Evolutionary conservation across 192 early-diverging fungal genomes (phyloP).

Genomic region (Phycomyces blakesleeanus): DNA sequence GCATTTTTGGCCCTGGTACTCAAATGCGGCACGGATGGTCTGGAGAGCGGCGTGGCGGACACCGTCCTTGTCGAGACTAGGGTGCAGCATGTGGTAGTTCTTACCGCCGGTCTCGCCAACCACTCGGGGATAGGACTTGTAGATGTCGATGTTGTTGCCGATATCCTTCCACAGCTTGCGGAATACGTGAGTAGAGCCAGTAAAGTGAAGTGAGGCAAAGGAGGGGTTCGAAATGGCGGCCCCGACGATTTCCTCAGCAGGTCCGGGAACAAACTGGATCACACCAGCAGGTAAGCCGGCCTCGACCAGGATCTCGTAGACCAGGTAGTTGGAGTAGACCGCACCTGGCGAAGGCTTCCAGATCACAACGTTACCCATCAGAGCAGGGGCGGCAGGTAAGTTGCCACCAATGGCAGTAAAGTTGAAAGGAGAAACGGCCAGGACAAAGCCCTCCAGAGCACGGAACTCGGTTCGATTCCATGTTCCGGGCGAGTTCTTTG

Average conservation of each 20-base stretch:
- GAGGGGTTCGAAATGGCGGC: conserved; percentile 80
- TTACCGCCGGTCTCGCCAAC: conserved; percentile 99
- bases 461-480: conserved; percentile 98
- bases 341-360: conserved; percentile 95
- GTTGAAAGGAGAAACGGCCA: conserved; percentile 98
- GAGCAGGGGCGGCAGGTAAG: conserved; percentile 84
- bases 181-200: conserved; percentile 91
- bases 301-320: conserved; percentile 87
- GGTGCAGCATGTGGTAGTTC: conserved; percentile 95
- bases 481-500: conserved; percentile 72
- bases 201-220: conserved; percentile 97
- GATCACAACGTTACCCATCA: conserved; percentile 97
- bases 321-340: conserved; percentile 86
- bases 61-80: conserved; percentile 60
- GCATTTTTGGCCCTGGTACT: conserved; percentile 99
- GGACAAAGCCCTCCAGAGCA: conserved; percentile 95
- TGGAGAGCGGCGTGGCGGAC: conserved; percentile 75
- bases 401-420: conserved; percentile 99
- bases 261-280: conserved; percentile 95
- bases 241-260: conserved; percentile 76
- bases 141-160: conserved; percentile 85
- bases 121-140: conserved; percentile 92
- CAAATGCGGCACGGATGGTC: conserved; percentile 91
- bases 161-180: conserved; percentile 90
- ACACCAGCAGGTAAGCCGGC: conserved; percentile 96